These are phyloP conservation scores for Penicillium mononematosum DNA, from an alignment of 495 filamentous ascomycete genomes.

Conservation along the genomic window DNA sequence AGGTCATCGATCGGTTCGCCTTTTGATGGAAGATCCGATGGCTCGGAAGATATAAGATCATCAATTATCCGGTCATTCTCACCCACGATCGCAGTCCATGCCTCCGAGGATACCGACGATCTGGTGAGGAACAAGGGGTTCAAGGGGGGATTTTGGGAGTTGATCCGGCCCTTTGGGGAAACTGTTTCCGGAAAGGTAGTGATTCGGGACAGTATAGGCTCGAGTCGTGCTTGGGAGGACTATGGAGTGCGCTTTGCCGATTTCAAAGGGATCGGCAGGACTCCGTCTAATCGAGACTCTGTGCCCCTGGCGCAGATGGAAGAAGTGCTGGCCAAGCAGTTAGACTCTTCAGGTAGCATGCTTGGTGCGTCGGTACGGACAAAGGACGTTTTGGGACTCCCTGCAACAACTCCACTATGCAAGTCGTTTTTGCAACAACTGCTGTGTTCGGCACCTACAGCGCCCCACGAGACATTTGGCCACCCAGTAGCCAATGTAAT, in stretches of 20 bases:
- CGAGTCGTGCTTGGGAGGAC: constrained; percentile 80
- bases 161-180: constrained; percentile 92
- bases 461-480: constrained; percentile 86
- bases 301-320: constrained; percentile 54
- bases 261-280: constrained; percentile 33
- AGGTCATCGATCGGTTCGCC: constrained; percentile 58
- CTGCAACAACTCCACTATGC: constrained; percentile 63
- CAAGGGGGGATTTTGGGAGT: constrained; percentile 70
- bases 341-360: constrained; percentile 36
- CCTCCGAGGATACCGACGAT: constrained; percentile 78
- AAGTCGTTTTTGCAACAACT: constrained; percentile 78
- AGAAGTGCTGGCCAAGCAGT: constrained; percentile 53
- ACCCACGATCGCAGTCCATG: constrained; percentile 80
- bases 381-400: constrained; percentile 33
- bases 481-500: constrained; percentile 97
- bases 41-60: constrained; percentile 63
- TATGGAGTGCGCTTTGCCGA: constrained; percentile 82
- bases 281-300: constrained; percentile 22
- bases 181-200: constrained; percentile 81
- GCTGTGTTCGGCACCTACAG: constrained; percentile 71
- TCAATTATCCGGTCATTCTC: constrained; percentile 81
- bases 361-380: constrained; percentile 36
- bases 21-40: constrained; percentile 47
- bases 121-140: constrained; percentile 85
- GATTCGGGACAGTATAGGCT: constrained; percentile 83